A percentile compares a stretch with the other conserved stretches of the same genome.
Evolutionary conservation across 169 alveolate genomes (phyloP).

Genomic region (Perkinsus marinus): DNA sequence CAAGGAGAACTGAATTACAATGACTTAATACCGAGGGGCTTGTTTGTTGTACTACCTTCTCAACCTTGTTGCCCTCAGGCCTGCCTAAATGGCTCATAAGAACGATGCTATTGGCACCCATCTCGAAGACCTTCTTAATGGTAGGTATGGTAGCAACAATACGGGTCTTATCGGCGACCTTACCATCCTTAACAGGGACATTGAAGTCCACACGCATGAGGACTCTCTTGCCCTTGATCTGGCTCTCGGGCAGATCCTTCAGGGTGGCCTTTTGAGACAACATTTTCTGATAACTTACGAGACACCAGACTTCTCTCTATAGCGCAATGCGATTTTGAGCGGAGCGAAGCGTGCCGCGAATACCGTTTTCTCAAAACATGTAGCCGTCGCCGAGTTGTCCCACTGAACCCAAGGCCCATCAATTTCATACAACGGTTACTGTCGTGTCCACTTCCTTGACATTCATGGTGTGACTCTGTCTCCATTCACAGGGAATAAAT

Average conservation of each 20-base stretch:
- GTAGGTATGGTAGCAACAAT: slow-evolving; percentile 79
- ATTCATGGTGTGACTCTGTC: neutral
- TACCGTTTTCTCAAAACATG: neutral
- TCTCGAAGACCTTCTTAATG: slow-evolving; percentile 62
- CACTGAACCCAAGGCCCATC: neutral
- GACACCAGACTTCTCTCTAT: neutral
- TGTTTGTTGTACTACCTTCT: neutral
- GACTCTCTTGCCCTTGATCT: slow-evolving; percentile 58
- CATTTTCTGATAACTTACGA: neutral
- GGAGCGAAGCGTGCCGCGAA: neutral
- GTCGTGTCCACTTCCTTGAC: too few relatives aligned
- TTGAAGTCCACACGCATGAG: slow-evolving; percentile 86
- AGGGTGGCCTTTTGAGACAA: neutral
- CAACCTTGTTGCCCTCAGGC: slow-evolving; percentile 69
- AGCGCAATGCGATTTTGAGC: neutral
- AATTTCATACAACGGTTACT: neutral
- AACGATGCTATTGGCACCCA: slow-evolving; percentile 74
- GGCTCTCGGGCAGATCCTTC: neutral
- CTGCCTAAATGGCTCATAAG: slow-evolving; percentile 85
- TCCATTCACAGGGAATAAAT: neutral
- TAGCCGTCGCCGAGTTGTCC: neutral
- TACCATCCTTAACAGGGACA: slow-evolving; percentile 80
- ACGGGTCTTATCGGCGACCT: slow-evolving; percentile 71
- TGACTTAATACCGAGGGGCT: slow-evolving; percentile 1
- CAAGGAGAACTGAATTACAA: slow-evolving; percentile 48